Percentiles rank a stretch among this genome's conserved stretches.
Conservation (phyloP, 2,329 filamentous ascomycete genomes). For the Colletotrichum siamense region DNA sequence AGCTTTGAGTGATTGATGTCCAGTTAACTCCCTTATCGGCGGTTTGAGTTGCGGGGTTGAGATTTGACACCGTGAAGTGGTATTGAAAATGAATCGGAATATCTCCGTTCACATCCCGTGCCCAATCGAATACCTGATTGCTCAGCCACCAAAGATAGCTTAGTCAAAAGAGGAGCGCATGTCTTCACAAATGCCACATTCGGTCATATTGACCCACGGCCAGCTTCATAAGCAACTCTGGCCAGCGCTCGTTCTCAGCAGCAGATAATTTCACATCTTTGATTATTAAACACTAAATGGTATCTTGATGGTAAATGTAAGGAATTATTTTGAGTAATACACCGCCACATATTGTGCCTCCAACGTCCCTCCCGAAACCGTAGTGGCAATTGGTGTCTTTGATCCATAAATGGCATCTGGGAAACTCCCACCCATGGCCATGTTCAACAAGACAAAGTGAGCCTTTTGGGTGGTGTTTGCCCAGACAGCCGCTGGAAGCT, state of each 20-base stretch:
- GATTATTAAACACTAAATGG: neutral
- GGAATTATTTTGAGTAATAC: neutral
- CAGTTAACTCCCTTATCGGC: neutral
- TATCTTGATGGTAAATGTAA: neutral
- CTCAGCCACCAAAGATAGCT: neutral
- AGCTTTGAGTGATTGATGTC: neutral
- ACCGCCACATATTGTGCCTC: slow-evolving; percentile 2
- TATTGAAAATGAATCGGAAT: neutral
- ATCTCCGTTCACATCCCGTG: neutral
- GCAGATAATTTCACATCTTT: neutral
- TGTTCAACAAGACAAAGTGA: slow-evolving; percentile 42
- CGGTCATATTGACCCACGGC: neutral
- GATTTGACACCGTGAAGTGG: neutral
- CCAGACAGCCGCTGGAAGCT: slow-evolving; percentile 35
- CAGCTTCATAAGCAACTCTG: too few species aligned
- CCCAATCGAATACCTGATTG: neutral
- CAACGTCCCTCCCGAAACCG: neutral
- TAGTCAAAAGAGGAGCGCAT: neutral
- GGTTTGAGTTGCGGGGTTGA: neutral
- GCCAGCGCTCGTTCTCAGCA: too few species aligned
- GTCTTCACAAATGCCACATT: neutral
- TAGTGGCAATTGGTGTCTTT: neutral
- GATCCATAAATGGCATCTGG: slow-evolving; percentile 32
- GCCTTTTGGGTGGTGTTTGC: slow-evolving; percentile 28
- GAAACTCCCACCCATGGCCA: slow-evolving; percentile 43